Percentiles rank a stretch among this genome's conserved stretches.
Evolutionary conservation across 1,139 yeast species (phyloP).

Genomic region (Yamadazyma epiphylla): DNA sequence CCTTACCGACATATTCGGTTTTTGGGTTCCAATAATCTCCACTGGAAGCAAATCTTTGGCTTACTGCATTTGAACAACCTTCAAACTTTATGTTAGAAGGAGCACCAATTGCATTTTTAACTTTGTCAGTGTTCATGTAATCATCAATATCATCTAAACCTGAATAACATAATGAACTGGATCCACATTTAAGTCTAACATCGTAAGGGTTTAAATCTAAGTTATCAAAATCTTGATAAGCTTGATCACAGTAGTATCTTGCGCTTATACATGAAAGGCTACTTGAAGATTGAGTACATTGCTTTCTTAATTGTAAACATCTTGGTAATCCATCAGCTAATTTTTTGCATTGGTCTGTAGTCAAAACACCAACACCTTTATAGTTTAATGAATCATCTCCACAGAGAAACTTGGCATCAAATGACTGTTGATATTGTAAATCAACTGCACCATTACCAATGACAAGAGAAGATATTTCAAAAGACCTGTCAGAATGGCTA

Average conservation of each 20-base stretch:
- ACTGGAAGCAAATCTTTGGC: slow-evolving; percentile 47
- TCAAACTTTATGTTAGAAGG: slow-evolving; percentile 50
- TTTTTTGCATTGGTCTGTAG: slow-evolving; percentile 53
- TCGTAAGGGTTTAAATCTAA: slow-evolving; percentile 72
- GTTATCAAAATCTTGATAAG: slow-evolving; percentile 49
- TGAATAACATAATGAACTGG: slow-evolving; percentile 52
- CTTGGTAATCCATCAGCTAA: slow-evolving; percentile 51
- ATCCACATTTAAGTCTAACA: slow-evolving; percentile 56
- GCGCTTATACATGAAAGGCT: slow-evolving; percentile 56
- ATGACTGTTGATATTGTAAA: slow-evolving; percentile 56
- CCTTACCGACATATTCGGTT: slow-evolving; percentile 55
- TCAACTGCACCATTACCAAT: slow-evolving; percentile 85
- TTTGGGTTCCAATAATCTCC: slow-evolving; percentile 68
- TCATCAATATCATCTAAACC: slow-evolving; percentile 52
- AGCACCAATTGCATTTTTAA: slow-evolving; percentile 59
- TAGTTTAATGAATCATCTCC: slow-evolving; percentile 68
- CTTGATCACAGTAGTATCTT: slow-evolving; percentile 33
- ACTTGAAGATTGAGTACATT: slow-evolving; percentile 50
- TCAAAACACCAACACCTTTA: slow-evolving; percentile 54
- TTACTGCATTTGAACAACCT: slow-evolving; percentile 57
- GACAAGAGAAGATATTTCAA: slow-evolving; percentile 60
- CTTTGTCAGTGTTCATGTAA: slow-evolving; percentile 57
- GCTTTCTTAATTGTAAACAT: slow-evolving; percentile 47
- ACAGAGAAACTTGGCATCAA: slow-evolving; percentile 76
- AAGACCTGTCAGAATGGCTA: slow-evolving; percentile 54